Conservation (phyloP, 2,329 filamentous ascomycete species). For the Fusarium virguliforme region DNA sequence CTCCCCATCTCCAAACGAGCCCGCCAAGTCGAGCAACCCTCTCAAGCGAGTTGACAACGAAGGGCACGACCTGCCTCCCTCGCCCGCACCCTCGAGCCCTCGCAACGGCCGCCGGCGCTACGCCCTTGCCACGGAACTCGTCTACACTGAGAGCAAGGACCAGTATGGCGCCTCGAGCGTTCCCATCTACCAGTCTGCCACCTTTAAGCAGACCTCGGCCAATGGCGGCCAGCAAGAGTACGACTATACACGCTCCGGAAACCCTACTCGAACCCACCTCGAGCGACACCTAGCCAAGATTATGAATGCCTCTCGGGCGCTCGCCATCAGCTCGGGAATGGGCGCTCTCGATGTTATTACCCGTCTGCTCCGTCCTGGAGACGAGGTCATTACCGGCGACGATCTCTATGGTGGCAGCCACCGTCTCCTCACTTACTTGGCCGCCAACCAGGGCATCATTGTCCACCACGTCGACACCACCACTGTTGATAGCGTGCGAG, state of each 20-base stretch:
- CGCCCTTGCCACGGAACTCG: slow-evolving; percentile 94
- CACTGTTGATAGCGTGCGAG: slow-evolving; percentile 77
- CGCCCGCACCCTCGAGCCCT: slow-evolving; percentile 93
- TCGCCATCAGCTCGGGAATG: slow-evolving; percentile 98
- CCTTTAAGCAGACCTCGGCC: slow-evolving; percentile 93
- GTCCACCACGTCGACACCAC: slow-evolving; percentile 99
- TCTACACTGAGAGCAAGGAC: slow-evolving; percentile 95
- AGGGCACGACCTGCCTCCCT: slow-evolving; percentile 89
- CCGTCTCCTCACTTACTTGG: slow-evolving; percentile 91
- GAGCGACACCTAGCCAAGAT: slow-evolving; percentile 98
- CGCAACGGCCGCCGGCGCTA: slow-evolving; percentile 86
- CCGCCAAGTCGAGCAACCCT: slow-evolving; percentile 58
- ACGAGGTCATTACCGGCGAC: slow-evolving; percentile 97
- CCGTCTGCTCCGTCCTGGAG: slow-evolving; percentile 88
- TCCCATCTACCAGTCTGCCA: slow-evolving; percentile 98
- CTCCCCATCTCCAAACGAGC: slow-evolving; percentile 46
- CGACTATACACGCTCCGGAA: slow-evolving; percentile 98
- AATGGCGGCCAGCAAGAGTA: slow-evolving; percentile 87
- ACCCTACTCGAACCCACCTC: slow-evolving; percentile 95
- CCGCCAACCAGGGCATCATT: slow-evolving; percentile 89
- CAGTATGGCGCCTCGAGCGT: slow-evolving; percentile 98
- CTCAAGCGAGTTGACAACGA: slow-evolving; percentile 80
- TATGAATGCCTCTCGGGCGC: slow-evolving; percentile 92
- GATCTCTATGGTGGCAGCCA: slow-evolving; percentile 98
- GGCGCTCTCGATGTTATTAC: slow-evolving; percentile 97